These are phyloP conservation scores for Kwoniella shandongensis DNA, from an alignment of 768 basidiomycete species.

Conservation along the genomic window DNA sequence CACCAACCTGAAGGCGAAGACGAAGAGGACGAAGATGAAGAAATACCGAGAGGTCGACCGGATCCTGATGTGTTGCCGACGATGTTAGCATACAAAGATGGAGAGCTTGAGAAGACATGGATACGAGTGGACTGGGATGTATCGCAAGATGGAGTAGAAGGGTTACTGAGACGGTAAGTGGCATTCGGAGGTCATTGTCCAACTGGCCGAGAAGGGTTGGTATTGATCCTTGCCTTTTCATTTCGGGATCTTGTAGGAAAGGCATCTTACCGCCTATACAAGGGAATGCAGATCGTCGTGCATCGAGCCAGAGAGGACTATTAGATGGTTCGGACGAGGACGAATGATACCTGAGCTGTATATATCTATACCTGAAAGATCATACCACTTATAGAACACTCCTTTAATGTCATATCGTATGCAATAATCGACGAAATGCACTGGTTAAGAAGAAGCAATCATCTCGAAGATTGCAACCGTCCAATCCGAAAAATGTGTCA, in stretches of 20 bases:
- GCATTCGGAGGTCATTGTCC: too few species aligned
- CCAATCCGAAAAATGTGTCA: too few species aligned
- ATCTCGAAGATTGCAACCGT: too few species aligned
- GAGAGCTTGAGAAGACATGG: conserved; percentile 48
- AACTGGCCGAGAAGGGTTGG: neutral
- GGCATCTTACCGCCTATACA: conserved; percentile 12
- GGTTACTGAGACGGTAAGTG: conserved; percentile 39
- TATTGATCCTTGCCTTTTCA: neutral
- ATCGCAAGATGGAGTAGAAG: conserved; percentile 42
- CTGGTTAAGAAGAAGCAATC: too few species aligned
- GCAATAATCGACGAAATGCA: too few species aligned
- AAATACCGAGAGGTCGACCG: conserved; percentile 23
- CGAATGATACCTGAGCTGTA: too few species aligned
- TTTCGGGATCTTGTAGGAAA: neutral
- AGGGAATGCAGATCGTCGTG: neutral
- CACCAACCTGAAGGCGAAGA: neutral
- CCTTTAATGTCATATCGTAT: too few species aligned
- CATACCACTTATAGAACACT: too few species aligned
- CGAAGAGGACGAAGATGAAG: conserved; percentile 25
- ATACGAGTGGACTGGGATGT: conserved; percentile 50
- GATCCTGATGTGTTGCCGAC: conserved; percentile 52
- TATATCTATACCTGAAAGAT: too few species aligned
- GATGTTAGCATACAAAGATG: conserved; percentile 47
- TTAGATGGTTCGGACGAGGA: too few species aligned
- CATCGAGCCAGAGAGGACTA: too few species aligned